Base-by-base conservation (phyloP, 1,284 basidiomycete species). In the Fomitopsis schrenkii region DNA sequence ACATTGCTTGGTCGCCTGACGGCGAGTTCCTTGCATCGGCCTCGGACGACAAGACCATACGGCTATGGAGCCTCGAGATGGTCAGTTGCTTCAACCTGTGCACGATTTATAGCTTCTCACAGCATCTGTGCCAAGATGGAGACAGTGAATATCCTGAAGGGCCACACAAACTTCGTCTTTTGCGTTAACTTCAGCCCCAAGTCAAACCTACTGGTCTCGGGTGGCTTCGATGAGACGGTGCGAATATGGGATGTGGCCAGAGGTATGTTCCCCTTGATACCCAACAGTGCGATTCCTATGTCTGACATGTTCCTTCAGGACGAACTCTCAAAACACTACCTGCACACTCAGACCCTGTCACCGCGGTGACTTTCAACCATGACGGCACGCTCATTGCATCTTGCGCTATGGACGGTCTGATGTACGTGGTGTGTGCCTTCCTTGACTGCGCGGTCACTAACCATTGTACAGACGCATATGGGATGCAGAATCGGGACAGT, bases 291-390 rank as follows among this genome's bases (percentile, higher is more conserved):
- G 22, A 22, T 22, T 22, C 22, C 22, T 22, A 41, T 41, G 8
- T 14, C 8, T 53, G 33, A 35, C 9, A 28, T 42, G 48, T 22
- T n/a, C 2, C 19, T 14, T n/a, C 70, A 88, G 95, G 91, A 5
- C 88, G 82, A 72, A 86, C 87, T 3, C 74, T 97, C 68, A 90
- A 91, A 71, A 87, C 90, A 5, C 77, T 98, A 6, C 93, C 96
- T 17, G 97, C 97, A 0, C 97, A 99, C 79, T 95, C 94, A 0
- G 97, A 99, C 73, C 95, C 97, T 12, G 94, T 99, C 22, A 96
- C 94, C 57, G 88, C 91, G 10, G 93, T 98, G 1, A 86, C 87
- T 60, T 99, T 98, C 80, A 98, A 94, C 75, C 83, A 90, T 58
- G 97, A 99, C 68, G 97, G 97, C 1, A 95, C 94, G 3, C 86